A percentile compares a stretch with the other conserved stretches of the same genome.
Evolutionary conservation across 1,284 basidiomycete species (phyloP).

Genomic region (Leccinum insolens): DNA sequence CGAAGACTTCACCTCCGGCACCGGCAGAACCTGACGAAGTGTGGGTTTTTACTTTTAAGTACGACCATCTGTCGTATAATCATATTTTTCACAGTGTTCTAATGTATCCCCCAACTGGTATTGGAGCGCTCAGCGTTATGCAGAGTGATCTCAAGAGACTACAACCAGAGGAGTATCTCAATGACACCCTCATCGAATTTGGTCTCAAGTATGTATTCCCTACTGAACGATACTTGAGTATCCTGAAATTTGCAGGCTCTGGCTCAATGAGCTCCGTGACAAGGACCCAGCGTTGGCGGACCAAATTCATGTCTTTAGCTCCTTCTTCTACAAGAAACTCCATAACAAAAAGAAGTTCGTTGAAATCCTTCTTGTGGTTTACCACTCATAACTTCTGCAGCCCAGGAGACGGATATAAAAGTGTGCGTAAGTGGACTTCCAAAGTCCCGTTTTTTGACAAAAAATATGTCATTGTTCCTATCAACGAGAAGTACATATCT

Average conservation of each 20-base stretch:
- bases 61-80: background rate
- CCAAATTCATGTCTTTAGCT: slow-evolving; percentile 90
- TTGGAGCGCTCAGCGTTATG: slow-evolving; percentile 78
- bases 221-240: background rate
- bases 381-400: slow-evolving; percentile 38
- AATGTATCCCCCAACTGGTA: slow-evolving; percentile 70
- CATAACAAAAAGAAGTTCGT: slow-evolving; percentile 71
- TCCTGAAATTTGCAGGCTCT: slow-evolving; percentile 53
- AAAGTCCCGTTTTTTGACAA: slow-evolving; percentile 89
- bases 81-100: slow-evolving; percentile 55
- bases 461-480: slow-evolving; percentile 92
- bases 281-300: slow-evolving; percentile 64
- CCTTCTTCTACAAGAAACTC: slow-evolving; percentile 98
- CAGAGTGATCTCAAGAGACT: slow-evolving; percentile 78
- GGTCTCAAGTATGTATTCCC: slow-evolving; percentile 75
- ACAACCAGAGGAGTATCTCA: slow-evolving; percentile 81
- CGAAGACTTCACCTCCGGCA: slow-evolving; percentile 28
- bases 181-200: slow-evolving; percentile 96
- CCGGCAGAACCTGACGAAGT: slow-evolving; percentile 63
- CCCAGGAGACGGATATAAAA: slow-evolving; percentile 72
- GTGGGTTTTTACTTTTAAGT: slow-evolving; percentile 37
- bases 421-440: slow-evolving; percentile 93
- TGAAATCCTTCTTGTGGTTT: slow-evolving; percentile 1
- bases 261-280: slow-evolving; percentile 60
- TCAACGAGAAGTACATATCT: slow-evolving; percentile 86